Evolutionary conservation across 441 rosid species (phyloP), one percentile per base, ranked within the genome.

Genomic region (Adansonia madagascariensis): DNA sequence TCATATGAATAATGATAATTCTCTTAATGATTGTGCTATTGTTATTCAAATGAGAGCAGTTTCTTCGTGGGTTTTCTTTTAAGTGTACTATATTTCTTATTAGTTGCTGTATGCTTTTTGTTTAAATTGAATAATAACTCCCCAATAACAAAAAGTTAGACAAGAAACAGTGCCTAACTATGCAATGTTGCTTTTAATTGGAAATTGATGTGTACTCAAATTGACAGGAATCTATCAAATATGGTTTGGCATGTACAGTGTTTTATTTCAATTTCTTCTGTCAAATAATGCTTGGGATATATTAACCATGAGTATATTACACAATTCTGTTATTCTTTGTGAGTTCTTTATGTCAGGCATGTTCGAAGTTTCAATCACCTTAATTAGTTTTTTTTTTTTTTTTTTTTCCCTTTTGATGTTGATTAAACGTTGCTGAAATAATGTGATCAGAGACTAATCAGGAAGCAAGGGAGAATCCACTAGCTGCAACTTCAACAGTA

Each of bases 401-500:
- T 31, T 27, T 52, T 31, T 50, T 47, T 9, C 22, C 9, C 5
- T 18, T 12, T 46, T 63, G 3, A 41, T 66, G 72, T 44, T 46
- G 14, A 11, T 20, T 67, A 67, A 44, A 53, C 12, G 65, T 24
- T 43, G 46, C 46, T 35, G 9, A 4, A 27, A 50, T 17, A 24
- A 50, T 76, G 15, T 57, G 3, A 44, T 41, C 79, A 85, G 91
- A 79, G 70, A 76, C 63, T 64, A 80, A 71, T 66, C 74, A 50
- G 55, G 89, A 79, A 77, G 77, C 47, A 24, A 41, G 62, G 64
- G 83, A 81, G 66, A 74, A 59, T 60, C 82, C 71, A 60, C 75
- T 70, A 64, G 84, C 79, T 61, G 72, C 77, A 22, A 64, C 78
- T 74, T 18, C 56, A 44, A 52, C 67, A 12, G 93, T 90, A 86